Conservation (phyloP, 208 protist species). For the Trichomonas gallinae region DNA sequence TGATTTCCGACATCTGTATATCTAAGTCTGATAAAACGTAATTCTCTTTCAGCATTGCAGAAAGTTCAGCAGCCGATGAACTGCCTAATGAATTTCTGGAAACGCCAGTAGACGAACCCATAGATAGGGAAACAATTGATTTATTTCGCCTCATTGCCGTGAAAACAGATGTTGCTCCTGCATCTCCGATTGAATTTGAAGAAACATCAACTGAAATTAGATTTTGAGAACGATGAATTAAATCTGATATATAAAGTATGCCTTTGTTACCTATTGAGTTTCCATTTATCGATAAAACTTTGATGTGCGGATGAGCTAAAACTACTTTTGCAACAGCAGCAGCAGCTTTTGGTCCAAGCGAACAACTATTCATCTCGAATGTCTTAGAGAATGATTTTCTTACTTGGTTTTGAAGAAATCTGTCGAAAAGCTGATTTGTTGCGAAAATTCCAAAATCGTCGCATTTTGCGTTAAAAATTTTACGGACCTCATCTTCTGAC, state of each 20-base stretch:
- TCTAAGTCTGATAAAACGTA: background rate
- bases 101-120: background rate
- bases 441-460: background rate
- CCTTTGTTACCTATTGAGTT: background rate
- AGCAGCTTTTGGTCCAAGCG: background rate
- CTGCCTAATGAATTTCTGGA: background rate
- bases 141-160: background rate
- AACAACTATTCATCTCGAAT: background rate
- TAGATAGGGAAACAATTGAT: background rate
- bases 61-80: background rate
- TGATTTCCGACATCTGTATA: background rate
- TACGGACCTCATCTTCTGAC: background rate
- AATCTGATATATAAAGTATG: background rate
- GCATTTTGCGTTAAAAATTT: background rate
- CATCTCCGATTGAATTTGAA: background rate
- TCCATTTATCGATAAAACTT: background rate
- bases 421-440: background rate
- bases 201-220: constrained; percentile 3
- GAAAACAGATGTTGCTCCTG: background rate
- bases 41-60: background rate
- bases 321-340: background rate
- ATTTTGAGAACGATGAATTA: background rate
- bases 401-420: background rate
- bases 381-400: background rate
- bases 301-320: background rate